These are phyloP conservation scores for Bremia lactucae DNA, from an alignment of 352 stramenopile species.

Conservation along the genomic window DNA sequence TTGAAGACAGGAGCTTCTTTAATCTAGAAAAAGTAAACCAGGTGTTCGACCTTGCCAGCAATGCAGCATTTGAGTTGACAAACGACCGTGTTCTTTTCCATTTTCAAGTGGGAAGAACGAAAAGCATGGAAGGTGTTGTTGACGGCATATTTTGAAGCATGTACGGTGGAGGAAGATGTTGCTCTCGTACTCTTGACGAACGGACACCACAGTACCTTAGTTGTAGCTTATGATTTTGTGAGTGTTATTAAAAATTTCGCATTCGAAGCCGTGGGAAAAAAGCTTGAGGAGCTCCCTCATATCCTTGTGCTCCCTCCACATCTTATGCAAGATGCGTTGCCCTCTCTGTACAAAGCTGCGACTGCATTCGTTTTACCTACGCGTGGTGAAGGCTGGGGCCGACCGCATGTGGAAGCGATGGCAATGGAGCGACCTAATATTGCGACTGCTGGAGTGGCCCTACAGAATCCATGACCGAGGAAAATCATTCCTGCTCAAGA, in stretches of 20 bases:
- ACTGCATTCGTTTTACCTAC: slow-evolving; percentile 85
- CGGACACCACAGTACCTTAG: slow-evolving; percentile 62
- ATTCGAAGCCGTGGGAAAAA: slow-evolving; percentile 29
- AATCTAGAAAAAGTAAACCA: slow-evolving; percentile 35
- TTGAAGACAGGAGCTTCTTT: slow-evolving; percentile 87
- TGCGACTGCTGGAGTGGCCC: slow-evolving; percentile 89
- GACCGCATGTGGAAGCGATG: slow-evolving; percentile 91
- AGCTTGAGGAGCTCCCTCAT: slow-evolving; percentile 35
- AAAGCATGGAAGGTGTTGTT: slow-evolving; percentile 88
- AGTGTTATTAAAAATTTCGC: slow-evolving; percentile 48
- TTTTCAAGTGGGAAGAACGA: slow-evolving; percentile 92
- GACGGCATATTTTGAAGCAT: slow-evolving; percentile 72
- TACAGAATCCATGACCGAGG: slow-evolving; percentile 82
- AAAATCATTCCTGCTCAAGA: slow-evolving; percentile 78
- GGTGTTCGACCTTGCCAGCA: slow-evolving; percentile 37
- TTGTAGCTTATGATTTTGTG: slow-evolving; percentile 38
- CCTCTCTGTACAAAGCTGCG: slow-evolving; percentile 63
- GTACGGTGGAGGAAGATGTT: slow-evolving; percentile 48
- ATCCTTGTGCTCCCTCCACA: slow-evolving; percentile 56
- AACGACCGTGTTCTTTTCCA: slow-evolving; percentile 82
- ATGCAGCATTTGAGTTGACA: slow-evolving; percentile 23
- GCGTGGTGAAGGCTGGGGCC: slow-evolving; percentile 89
- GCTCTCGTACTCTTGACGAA: slow-evolving; percentile 82
- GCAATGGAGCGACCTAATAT: slow-evolving; percentile 85
- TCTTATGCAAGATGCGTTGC: slow-evolving; percentile 44